phyloP scores from a whole-genome alignment of 2,329 filamentous ascomycete species.

The Colletotrichum camelliae region DNA sequence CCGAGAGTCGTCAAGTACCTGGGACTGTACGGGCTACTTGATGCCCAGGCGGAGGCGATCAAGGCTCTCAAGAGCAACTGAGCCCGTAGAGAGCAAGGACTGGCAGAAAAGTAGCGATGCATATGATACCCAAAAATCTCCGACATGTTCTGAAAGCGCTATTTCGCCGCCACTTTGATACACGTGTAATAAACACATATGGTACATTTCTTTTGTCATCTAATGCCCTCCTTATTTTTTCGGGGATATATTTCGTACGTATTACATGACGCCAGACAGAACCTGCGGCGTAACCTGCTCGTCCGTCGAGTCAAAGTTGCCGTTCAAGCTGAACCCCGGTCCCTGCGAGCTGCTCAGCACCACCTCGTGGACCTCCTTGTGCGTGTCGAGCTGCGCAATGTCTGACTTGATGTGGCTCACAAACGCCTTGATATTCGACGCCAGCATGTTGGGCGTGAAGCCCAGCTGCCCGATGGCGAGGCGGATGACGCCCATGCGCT shows the following conservation, averaged over 20 bases:
- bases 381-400: slow-evolving; percentile 58
- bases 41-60: slow-evolving; percentile 58
- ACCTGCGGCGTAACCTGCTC: slow-evolving; percentile 59
- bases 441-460: slow-evolving; percentile 86
- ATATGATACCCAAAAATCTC: slow-evolving; percentile 34
- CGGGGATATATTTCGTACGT: neutral
- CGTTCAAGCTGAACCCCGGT: slow-evolving; percentile 86
- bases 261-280: slow-evolving; percentile 60
- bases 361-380: slow-evolving; percentile 59
- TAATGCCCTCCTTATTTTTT: neutral
- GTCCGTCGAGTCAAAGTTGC: slow-evolving; percentile 71
- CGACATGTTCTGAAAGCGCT: slow-evolving; percentile 21
- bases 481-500: slow-evolving; percentile 82
- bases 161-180: slow-evolving; percentile 16
- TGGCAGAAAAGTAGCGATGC: slow-evolving; percentile 22
- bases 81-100: slow-evolving; percentile 1
- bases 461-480: slow-evolving; percentile 91
- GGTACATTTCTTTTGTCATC: slow-evolving; percentile 35
- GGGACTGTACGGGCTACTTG: slow-evolving; percentile 56
- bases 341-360: slow-evolving; percentile 88
- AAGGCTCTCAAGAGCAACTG: slow-evolving; percentile 49
- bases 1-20: slow-evolving; percentile 56
- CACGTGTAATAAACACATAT: slow-evolving; percentile 35
- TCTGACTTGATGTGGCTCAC: slow-evolving; percentile 76
- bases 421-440: slow-evolving; percentile 81